These are phyloP conservation scores for Bombardia bombarda DNA, from an alignment of 495 filamentous ascomycete species.

Conservation along the genomic window DNA sequence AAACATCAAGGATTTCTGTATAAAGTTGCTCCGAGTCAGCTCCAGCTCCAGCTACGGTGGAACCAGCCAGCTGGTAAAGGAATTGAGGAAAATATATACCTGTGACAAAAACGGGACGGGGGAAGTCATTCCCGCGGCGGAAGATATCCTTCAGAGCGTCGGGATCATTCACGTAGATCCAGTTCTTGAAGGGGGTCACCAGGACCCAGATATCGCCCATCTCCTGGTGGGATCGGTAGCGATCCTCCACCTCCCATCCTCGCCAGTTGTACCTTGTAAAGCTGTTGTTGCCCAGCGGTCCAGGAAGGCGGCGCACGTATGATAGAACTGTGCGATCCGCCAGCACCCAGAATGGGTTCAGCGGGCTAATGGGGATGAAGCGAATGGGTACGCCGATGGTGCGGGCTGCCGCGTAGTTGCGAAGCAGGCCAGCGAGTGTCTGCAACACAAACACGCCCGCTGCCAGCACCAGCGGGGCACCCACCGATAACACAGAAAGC, in stretches of 20 bases:
- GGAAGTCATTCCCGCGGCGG: slow-evolving; percentile 31
- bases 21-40: neutral
- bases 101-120: slow-evolving; percentile 29
- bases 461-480: neutral
- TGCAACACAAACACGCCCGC: neutral
- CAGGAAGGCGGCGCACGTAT: slow-evolving; percentile 12
- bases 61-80: neutral
- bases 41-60: neutral
- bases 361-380: slow-evolving; percentile 24
- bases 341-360: slow-evolving; percentile 22
- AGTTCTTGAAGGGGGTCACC: slow-evolving; percentile 34
- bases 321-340: slow-evolving; percentile 17
- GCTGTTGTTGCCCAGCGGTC: slow-evolving; percentile 18
- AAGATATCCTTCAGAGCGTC: slow-evolving; percentile 30
- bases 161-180: slow-evolving; percentile 34
- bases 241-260: slow-evolving; percentile 29
- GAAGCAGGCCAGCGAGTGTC: neutral
- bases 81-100: slow-evolving; percentile 1
- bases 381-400: slow-evolving; percentile 30
- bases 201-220: slow-evolving; percentile 34
- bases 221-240: slow-evolving; percentile 29
- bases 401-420: slow-evolving; percentile 20
- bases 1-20: slow-evolving; percentile 30
- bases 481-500: neutral
- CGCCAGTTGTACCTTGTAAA: slow-evolving; percentile 26